Base-by-base conservation (phyloP, 352 stramenopile genomes). In the Blastocystis sp. region DNA sequence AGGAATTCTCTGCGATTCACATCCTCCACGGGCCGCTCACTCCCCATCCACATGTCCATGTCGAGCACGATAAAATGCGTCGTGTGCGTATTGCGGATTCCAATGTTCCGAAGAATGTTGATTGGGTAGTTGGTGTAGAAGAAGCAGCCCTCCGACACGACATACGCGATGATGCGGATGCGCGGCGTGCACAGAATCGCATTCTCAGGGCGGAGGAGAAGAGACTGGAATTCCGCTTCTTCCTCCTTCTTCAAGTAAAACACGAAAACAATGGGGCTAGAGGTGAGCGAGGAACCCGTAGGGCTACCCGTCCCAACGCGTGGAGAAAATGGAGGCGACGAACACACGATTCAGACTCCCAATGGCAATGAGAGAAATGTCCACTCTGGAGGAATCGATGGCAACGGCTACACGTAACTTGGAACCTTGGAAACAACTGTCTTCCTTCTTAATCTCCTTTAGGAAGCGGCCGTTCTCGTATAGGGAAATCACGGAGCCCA, bases 71-170 rank as follows among this genome's bases (percentile, higher is more conserved):
- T 53, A 7, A 62, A 78, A 38, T 88, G 78, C 0, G 19, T 62
- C 1, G 78, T 88, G 21, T 48, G 64, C 1, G 43, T 43, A 53
- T 88, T 11, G 19, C 14, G n/a, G 56, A 88, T 76, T 2, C 64
- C 78, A 3, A 79, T 9, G 48, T 88, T 88, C 2, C 78, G 40
- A 0, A 88, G 67, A 23, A 76, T 88, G 60, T 88, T 88, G 60
- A 88, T 88, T 19, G 78, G 78, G 45, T 88, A 88, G 67, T 76
- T 65, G 2, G n/a, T 23, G 45, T 69, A 84, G 43, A 69, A 66
- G 53, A 84, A 84, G 9, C n/a, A 43, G 21, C 56, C 56, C 10
- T 45, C 34, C 34, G 14, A 10, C 17, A 59, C 53, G 10, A 84
- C 52, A 67, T 84, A 84, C 1, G 28, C n/a, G 21, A 66, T 2